Base-by-base conservation (phyloP, 1,284 basidiomycete genomes). In the Puccinia polysora region DNA sequence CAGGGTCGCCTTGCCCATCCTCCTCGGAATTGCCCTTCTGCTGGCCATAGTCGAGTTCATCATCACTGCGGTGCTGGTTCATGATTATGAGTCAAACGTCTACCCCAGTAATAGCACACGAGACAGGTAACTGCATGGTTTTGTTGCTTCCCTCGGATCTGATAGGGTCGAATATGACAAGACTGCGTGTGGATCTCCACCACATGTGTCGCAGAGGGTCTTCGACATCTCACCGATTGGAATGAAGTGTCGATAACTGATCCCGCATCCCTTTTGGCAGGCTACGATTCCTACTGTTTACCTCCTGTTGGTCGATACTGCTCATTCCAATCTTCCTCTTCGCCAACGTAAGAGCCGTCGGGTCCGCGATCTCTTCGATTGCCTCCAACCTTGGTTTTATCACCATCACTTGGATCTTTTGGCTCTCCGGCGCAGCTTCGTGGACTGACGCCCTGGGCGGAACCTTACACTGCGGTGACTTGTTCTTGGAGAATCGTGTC, bases 41-140 rank as follows among this genome's bases (percentile, higher is more conserved):
- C 38, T 72, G 18, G 47, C 59, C 30, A 20, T 72, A 8, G 65
- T 72, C n/a, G 38, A 72, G 30, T 72, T 72, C 30, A 55, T 72
- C 25, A 72, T 65, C 43, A 72, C 60, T 58, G 52, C 62, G n/a
- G 53, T 65, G 28, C 52, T 72, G 15, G 52, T 72, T 38, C 50
- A 53, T 58, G 43, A 65, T 30, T 72, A 72, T 28, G 50, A 72
- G 20, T 36, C 34, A 49, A 32, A 72, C 25, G 52, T 8, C 23
- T 72, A 72, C 43, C 60, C 52, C 15, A 64, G 38, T 40, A 18
- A 38, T 32, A 49, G 50, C 34, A 2, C 49, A 34, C 50, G 70
- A 47, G 70, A 72, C 53, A 60, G 70, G 70, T 72, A 56, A 64
- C n/a, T 28, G 6, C n/a, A 52, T 20, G 18, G 18, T 49, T 30